Conservation (phyloP, 139 green algal genomes). For the Picochlorum costavermella region DNA sequence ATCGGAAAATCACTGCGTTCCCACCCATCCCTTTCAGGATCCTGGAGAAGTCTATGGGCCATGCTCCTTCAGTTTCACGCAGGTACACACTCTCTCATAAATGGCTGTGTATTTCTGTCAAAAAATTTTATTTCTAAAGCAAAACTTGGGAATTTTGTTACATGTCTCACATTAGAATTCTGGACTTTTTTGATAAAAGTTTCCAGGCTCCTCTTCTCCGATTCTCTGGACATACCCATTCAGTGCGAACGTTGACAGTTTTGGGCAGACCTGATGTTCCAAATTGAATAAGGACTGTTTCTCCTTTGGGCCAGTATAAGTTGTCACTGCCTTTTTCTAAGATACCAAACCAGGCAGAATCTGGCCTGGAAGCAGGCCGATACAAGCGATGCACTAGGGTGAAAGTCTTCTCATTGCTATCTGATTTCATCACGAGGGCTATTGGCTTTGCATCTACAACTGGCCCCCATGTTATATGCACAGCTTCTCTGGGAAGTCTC, state of each 20-base stretch:
- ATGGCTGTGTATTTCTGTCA: no score
- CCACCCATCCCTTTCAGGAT: constrained; percentile 84
- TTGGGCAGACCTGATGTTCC: constrained; percentile 18
- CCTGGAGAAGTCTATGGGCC: constrained; percentile 53
- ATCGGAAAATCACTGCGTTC: constrained; percentile 93
- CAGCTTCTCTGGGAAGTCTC: constrained; percentile 8
- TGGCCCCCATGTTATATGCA: constrained; percentile 18
- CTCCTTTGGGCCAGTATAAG: constrained; percentile 14
- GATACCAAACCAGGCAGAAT: constrained; percentile 23
- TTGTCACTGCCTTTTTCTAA: constrained; percentile 17
- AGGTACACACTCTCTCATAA: no score
- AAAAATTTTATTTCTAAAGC: no score
- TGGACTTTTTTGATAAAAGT: constrained; percentile 15
- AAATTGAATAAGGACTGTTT: constrained; percentile 10
- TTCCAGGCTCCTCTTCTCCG: constrained; percentile 12
- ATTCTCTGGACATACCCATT: constrained; percentile 10
- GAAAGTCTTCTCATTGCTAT: constrained; percentile 12
- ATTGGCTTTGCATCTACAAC: constrained; percentile 23
- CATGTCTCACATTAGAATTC: constrained; percentile 25
- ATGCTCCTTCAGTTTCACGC: background rate
- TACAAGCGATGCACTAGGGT: constrained; percentile 23
- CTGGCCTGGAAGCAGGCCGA: constrained; percentile 3
- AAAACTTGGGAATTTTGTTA: no score
- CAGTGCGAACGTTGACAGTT: constrained; percentile 19
- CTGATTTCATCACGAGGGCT: constrained; percentile 20